These are phyloP conservation scores for Neurospora sp. DNA, from an alignment of 495 filamentous ascomycete species.

Conservation along the genomic window DNA sequence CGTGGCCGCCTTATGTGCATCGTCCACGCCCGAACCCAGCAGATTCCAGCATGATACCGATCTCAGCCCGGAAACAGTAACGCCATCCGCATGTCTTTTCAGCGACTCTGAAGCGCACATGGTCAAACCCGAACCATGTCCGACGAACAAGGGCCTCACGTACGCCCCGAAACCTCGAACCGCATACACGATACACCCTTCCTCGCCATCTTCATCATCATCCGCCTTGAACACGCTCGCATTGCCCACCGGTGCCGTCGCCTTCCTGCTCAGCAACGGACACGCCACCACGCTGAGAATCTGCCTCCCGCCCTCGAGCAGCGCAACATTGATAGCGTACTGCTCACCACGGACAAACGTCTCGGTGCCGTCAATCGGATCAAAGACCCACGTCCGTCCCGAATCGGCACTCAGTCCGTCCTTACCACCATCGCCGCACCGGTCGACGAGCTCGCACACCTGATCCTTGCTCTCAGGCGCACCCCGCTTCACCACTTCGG, in stretches of 20 bases:
- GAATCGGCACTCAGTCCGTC: slow-evolving; percentile 11
- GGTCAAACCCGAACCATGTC: slow-evolving; percentile 6
- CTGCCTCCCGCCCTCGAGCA: slow-evolving; percentile 28
- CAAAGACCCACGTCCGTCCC: slow-evolving; percentile 51
- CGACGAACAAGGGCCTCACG: slow-evolving; percentile 33
- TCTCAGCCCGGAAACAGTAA: slow-evolving; percentile 25
- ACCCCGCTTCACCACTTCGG: slow-evolving; percentile 8
- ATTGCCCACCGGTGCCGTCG: slow-evolving; percentile 20
- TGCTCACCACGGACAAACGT: slow-evolving; percentile 54
- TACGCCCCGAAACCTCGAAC: slow-evolving; percentile 46
- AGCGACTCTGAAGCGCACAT: slow-evolving; percentile 4
- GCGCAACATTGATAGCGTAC: slow-evolving; percentile 44
- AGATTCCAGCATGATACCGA: slow-evolving; percentile 30
- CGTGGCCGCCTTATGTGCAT: slow-evolving; percentile 39
- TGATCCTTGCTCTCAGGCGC: slow-evolving; percentile 39
- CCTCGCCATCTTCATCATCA: slow-evolving; percentile 3
- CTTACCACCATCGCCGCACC: slow-evolving; percentile 39
- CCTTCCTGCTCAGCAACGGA: slow-evolving; percentile 42
- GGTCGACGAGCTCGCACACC: slow-evolving; percentile 54
- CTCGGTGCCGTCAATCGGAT: slow-evolving; percentile 64
- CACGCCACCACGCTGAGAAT: slow-evolving; percentile 42
- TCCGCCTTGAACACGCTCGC: slow-evolving; percentile 41
- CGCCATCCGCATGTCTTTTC: slow-evolving; percentile 18
- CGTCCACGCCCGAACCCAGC: slow-evolving; percentile 31
- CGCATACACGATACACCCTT: slow-evolving; percentile 47